Evolutionary conservation across 192 early-diverging fungal genomes (phyloP).

Genomic region (Umbelopsis vinacea): DNA sequence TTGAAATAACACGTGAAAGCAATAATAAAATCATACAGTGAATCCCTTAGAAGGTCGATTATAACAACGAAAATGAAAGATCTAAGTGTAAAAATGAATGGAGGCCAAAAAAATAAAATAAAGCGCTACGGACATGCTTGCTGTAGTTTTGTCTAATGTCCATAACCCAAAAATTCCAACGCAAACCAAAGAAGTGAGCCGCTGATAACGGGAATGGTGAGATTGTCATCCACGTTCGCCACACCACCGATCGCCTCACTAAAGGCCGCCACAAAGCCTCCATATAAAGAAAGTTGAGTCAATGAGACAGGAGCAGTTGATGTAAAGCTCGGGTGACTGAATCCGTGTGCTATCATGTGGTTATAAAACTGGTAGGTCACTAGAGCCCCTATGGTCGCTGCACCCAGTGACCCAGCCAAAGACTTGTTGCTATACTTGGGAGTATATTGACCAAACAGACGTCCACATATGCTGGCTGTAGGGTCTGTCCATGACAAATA

Average conservation of each 20-base stretch:
- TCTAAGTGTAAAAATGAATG: neutral
- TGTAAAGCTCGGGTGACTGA: slow-evolving; percentile 26
- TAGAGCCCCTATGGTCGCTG: slow-evolving; percentile 34
- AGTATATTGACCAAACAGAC: slow-evolving; percentile 46
- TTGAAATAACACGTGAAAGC: too few relatives aligned
- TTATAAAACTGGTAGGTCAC: slow-evolving; percentile 42
- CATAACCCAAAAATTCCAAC: slow-evolving; percentile 27
- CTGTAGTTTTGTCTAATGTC: neutral
- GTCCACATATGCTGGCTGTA: slow-evolving; percentile 47
- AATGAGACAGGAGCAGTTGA: slow-evolving; percentile 20
- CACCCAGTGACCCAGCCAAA: slow-evolving; percentile 50
- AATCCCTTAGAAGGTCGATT: neutral
- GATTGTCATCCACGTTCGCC: slow-evolving; percentile 48
- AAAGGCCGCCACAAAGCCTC: slow-evolving; percentile 44
- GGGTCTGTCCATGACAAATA: slow-evolving; percentile 55
- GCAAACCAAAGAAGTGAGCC: slow-evolving; percentile 44
- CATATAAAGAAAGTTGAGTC: slow-evolving; percentile 33
- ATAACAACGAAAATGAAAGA: neutral
- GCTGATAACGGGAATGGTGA: slow-evolving; percentile 48
- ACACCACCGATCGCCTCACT: slow-evolving; percentile 47
- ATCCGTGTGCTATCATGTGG: slow-evolving; percentile 24
- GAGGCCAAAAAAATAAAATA: neutral
- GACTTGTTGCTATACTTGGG: slow-evolving; percentile 45
- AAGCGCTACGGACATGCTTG: neutral
- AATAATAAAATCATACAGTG: too few relatives aligned